Conservation (phyloP, 2,329 filamentous ascomycete species). For the Aspergillus sp. region DNA sequence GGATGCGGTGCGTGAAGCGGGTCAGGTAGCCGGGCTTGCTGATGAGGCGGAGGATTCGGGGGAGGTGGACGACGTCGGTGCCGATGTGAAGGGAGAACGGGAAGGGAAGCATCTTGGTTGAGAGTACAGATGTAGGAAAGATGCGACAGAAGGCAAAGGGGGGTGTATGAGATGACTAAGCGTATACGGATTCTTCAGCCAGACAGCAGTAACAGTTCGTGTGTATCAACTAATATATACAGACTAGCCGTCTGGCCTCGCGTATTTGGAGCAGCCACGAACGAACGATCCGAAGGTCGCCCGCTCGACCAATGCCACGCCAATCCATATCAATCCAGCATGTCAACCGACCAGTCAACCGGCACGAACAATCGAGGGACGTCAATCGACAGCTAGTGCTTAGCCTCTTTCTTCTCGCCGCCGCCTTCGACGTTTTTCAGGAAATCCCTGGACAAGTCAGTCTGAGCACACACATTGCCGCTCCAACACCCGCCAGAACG, state of each 20-base stretch:
- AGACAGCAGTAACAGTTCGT: background rate
- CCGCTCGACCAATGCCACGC: background rate
- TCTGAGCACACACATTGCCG: background rate
- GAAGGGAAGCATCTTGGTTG: slow-evolving; percentile 36
- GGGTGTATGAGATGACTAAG: background rate
- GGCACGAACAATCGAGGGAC: background rate
- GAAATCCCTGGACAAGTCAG: slow-evolving; percentile 35
- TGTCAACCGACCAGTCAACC: slow-evolving; percentile 1
- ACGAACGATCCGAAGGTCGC: too few species aligned
- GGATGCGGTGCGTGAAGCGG: slow-evolving; percentile 33
- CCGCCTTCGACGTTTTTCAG: slow-evolving; percentile 41
- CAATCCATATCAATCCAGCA: background rate
- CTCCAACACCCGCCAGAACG: background rate
- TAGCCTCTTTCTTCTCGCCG: slow-evolving; percentile 36
- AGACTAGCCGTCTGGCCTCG: too few species aligned
- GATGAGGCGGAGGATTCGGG: slow-evolving; percentile 55
- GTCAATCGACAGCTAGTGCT: slow-evolving; percentile 21
- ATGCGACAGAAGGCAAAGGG: too few species aligned
- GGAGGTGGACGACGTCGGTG: slow-evolving; percentile 66
- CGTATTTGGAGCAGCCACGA: too few species aligned
- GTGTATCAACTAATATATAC: background rate
- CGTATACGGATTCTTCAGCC: background rate
- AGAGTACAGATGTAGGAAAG: background rate
- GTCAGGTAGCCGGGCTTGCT: slow-evolving; percentile 30
- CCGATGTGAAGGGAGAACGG: slow-evolving; percentile 61